These are phyloP conservation scores for Eimeria maxima DNA, from an alignment of 169 alveolate genomes.

Conservation along the genomic window DNA sequence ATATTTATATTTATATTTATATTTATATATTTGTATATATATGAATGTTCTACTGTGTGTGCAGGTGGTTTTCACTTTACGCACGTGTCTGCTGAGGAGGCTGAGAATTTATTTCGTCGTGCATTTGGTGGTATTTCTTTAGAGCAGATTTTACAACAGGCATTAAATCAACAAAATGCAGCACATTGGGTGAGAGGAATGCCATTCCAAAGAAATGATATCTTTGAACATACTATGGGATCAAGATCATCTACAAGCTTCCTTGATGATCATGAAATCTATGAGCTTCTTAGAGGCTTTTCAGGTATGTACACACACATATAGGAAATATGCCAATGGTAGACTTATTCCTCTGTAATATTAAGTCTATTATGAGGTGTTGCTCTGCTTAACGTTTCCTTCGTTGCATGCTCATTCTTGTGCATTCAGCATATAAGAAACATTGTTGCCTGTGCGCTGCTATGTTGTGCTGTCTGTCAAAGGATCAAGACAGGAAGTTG, in stretches of 20 bases:
- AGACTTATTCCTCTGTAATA: no score
- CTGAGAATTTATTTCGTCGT: slow-evolving; percentile 78
- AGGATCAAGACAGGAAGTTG: slow-evolving; percentile 20
- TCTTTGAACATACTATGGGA: slow-evolving; percentile 57
- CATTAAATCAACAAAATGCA: slow-evolving; percentile 7
- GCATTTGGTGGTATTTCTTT: slow-evolving; percentile 76
- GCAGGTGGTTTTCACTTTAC: slow-evolving; percentile 1
- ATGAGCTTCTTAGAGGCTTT: slow-evolving; percentile 11
- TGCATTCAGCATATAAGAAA: neutral
- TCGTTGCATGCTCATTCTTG: neutral
- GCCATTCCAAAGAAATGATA: slow-evolving; percentile 46
- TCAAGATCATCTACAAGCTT: slow-evolving; percentile 48
- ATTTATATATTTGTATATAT: neutral
- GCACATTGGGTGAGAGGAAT: slow-evolving; percentile 19
- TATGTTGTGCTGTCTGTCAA: slow-evolving; percentile 18
- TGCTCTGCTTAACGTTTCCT: no score
- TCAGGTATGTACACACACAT: slow-evolving; percentile 23
- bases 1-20: neutral
- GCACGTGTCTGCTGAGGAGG: slow-evolving; percentile 71
- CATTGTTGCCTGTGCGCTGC: neutral
- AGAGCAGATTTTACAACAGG: slow-evolving; percentile 63
- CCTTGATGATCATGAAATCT: slow-evolving; percentile 48
- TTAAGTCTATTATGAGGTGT: no score
- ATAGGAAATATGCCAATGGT: no score
- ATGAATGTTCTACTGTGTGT: neutral